Evolutionary conservation across 2,329 filamentous ascomycete species (phyloP).

Genomic region (Thielaviopsis ethacetica): DNA sequence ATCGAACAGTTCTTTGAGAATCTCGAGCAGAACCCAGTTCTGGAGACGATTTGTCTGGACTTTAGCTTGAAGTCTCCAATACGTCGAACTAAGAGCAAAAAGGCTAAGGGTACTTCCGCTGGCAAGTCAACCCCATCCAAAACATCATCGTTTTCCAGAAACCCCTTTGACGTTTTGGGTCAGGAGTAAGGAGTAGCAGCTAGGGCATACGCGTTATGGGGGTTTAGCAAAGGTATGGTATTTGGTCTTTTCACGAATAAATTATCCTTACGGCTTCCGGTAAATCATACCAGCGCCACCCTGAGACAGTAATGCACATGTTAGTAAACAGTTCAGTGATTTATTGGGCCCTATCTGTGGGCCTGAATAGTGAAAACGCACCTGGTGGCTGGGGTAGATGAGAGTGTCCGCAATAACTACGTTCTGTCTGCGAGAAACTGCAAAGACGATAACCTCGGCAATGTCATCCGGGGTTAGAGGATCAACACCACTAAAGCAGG

Average conservation of each 20-base stretch:
- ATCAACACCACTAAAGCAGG: conserved; percentile 44
- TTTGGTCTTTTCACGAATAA: not conserved
- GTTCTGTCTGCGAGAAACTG: conserved; percentile 70
- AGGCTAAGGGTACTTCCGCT: not conserved
- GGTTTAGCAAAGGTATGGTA: not conserved
- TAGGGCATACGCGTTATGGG: not conserved
- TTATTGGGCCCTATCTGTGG: not conserved
- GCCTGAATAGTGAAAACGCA: conserved; percentile 23
- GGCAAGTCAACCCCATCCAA: not conserved
- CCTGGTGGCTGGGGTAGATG: conserved; percentile 81
- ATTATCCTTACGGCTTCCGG: conserved; percentile 14
- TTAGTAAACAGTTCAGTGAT: not conserved
- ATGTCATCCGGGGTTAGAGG: conserved; percentile 82
- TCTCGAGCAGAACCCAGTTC: not conserved
- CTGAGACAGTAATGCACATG: conserved; percentile 11
- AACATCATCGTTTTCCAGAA: not conserved
- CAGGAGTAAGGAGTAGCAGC: not conserved
- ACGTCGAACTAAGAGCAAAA: not conserved
- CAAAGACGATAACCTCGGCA: conserved; percentile 78
- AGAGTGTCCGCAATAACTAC: conserved; percentile 79
- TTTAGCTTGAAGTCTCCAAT: not conserved
- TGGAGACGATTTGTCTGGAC: not conserved
- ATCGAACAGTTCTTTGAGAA: not conserved
- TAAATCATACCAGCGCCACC: conserved; percentile 19
- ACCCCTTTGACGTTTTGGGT: not conserved